phyloP scores from a whole-genome alignment of 306 rosid species.

The Lupinus albus region DNA sequence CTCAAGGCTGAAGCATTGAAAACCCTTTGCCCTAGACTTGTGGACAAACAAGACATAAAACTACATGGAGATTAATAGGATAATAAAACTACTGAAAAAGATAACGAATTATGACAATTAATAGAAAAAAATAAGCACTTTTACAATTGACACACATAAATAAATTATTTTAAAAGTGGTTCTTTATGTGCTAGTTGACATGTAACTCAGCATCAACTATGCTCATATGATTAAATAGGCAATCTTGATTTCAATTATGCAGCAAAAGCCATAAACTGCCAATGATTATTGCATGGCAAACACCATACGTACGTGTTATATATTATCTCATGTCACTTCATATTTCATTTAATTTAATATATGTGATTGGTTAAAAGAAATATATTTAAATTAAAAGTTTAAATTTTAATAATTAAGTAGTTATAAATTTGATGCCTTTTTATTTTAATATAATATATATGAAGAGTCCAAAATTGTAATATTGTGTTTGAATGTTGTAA shows the following conservation, averaged over 20 bases:
- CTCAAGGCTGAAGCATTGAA: constrained; percentile 20
- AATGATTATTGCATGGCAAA: constrained; percentile 7
- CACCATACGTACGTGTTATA: neutral
- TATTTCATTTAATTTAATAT: too few species aligned
- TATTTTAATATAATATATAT: too few species aligned
- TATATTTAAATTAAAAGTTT: too few species aligned
- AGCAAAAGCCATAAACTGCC: neutral
- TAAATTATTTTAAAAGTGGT: neutral
- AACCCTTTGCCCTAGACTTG: constrained; percentile 1
- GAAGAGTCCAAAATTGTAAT: too few species aligned
- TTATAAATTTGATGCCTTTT: too few species aligned
- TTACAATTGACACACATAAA: neutral
- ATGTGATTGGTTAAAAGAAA: too few species aligned
- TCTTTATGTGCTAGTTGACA: neutral
- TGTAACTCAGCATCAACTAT: constrained; percentile 8
- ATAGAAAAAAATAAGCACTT: constrained; percentile 10
- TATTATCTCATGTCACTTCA: too few species aligned
- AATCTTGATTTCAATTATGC: neutral
- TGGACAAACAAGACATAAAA: constrained; percentile 17
- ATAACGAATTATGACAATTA: neutral
- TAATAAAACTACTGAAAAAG: constrained; percentile 29
- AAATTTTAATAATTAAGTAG: too few species aligned
- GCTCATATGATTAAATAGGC: constrained; percentile 22
- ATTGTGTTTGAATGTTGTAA: too few species aligned
- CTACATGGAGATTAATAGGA: too few species aligned